These are phyloP conservation scores for Ilex asprella DNA, from an alignment of 257 asterid species.

Conservation along the genomic window DNA sequence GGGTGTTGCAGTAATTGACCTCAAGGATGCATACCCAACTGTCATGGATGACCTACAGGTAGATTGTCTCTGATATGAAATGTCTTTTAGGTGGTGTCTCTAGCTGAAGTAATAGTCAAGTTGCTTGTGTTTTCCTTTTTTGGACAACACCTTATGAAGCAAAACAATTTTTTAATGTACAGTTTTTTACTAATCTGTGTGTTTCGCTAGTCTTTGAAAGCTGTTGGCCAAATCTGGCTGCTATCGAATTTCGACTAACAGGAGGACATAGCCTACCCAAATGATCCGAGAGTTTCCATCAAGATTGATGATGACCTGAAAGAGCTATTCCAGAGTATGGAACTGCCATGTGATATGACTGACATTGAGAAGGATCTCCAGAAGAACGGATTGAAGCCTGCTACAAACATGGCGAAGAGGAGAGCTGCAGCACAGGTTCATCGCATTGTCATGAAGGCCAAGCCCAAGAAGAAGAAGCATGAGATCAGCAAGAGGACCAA, in stretches of 20 bases:
- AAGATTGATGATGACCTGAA: constrained; percentile 70
- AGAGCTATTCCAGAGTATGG: constrained; percentile 54
- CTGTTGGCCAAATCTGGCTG: constrained; percentile 58
- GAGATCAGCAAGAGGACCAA: constrained; percentile 85
- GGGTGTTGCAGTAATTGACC: constrained; percentile 76
- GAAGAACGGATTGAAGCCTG: constrained; percentile 81
- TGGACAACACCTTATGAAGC: too few species aligned
- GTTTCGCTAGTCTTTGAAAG: constrained; percentile 49
- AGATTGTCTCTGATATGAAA: background rate
- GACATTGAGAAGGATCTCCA: constrained; percentile 79
- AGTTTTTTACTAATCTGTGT: background rate
- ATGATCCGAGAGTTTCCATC: constrained; percentile 45
- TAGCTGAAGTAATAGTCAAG: too few species aligned
- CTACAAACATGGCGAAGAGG: constrained; percentile 71
- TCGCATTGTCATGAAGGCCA: constrained; percentile 53
- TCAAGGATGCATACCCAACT: constrained; percentile 73
- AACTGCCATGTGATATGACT: constrained; percentile 71
- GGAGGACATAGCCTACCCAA: constrained; percentile 79
- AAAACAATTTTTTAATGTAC: background rate
- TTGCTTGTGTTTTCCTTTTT: too few species aligned
- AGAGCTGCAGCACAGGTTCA: constrained; percentile 68
- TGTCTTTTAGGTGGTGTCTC: too few species aligned
- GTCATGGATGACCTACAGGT: constrained; percentile 93
- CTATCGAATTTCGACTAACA: constrained; percentile 66
- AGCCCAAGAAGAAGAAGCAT: constrained; percentile 73